Percentiles rank a stretch among this genome's conserved stretches.
Conservation (phyloP, 2,329 filamentous ascomycete genomes). For the Trichoderma polysporum region DNA sequence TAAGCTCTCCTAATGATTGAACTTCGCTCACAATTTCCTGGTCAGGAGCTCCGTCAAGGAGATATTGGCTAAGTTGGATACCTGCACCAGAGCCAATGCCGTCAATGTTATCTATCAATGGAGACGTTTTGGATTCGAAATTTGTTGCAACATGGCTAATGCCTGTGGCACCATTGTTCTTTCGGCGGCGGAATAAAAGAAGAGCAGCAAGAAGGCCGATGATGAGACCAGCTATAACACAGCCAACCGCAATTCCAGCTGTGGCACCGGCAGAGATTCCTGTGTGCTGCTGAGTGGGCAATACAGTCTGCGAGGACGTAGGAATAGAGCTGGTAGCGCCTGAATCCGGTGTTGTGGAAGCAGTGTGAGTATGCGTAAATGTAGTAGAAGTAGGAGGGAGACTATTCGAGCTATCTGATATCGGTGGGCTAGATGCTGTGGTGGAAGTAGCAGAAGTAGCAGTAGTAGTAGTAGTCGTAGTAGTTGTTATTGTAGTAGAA, state of each 20-base stretch:
- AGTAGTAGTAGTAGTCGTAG: neutral
- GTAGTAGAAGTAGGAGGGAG: neutral
- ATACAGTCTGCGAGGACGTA: neutral
- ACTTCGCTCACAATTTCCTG: conserved; percentile 37
- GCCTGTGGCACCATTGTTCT: neutral
- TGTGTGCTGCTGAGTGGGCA: neutral
- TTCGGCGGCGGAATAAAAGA: conserved; percentile 27
- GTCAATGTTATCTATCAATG: neutral
- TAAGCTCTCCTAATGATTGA: conserved; percentile 35
- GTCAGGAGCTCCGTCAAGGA: conserved; percentile 39
- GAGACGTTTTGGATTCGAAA: neutral
- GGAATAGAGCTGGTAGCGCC: neutral
- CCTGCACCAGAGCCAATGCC: neutral
- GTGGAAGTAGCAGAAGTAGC: neutral
- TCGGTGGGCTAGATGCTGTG: neutral
- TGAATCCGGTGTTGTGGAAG: neutral
- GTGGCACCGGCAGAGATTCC: neutral
- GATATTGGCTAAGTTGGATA: conserved; percentile 36
- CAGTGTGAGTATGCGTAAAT: neutral
- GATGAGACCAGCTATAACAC: conserved; percentile 30
- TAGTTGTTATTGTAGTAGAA: neutral
- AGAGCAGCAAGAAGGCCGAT: conserved; percentile 30
- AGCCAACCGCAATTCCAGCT: conserved; percentile 29
- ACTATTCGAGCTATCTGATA: too few relatives aligned
- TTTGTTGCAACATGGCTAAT: neutral